These are phyloP conservation scores for Euptelea pleiosperma DNA, from an alignment of 164 flowering plant species.

Conservation along the genomic window DNA sequence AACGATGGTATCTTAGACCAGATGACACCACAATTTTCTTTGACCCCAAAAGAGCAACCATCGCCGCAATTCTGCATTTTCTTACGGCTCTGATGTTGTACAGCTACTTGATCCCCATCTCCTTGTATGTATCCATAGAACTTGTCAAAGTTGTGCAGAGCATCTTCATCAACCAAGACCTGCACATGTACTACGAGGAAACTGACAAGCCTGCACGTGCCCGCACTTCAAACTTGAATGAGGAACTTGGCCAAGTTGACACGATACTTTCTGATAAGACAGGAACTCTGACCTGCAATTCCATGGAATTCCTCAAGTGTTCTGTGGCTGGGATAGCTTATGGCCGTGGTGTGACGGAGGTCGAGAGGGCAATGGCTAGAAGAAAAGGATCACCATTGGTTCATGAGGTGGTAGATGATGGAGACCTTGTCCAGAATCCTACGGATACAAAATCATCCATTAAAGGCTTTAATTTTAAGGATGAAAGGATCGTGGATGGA, in stretches of 20 bases:
- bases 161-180: slow-evolving; percentile 80
- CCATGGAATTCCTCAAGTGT: slow-evolving; percentile 95
- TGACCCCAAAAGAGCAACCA: slow-evolving; percentile 57
- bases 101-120: slow-evolving; percentile 81
- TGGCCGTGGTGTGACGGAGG: slow-evolving; percentile 86
- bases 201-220: slow-evolving; percentile 83
- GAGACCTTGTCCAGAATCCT: slow-evolving; percentile 17
- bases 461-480: slow-evolving; percentile 88
- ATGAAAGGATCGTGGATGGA: slow-evolving; percentile 73
- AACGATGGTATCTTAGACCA: slow-evolving; percentile 84
- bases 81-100: slow-evolving; percentile 71
- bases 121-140: slow-evolving; percentile 88
- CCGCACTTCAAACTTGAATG: slow-evolving; percentile 93
- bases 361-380: slow-evolving; percentile 72
- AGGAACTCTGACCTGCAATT: slow-evolving; percentile 93
- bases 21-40: slow-evolving; percentile 50
- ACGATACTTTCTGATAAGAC: slow-evolving; percentile 96
- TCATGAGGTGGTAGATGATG: slow-evolving; percentile 25
- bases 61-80: slow-evolving; percentile 67
- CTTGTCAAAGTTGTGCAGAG: slow-evolving; percentile 91
- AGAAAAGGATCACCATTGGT: slow-evolving; percentile 51
- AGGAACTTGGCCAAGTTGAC: slow-evolving; percentile 95
- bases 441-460: slow-evolving; percentile 27
- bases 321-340: slow-evolving; percentile 88
- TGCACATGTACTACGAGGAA: slow-evolving; percentile 87